Base-by-base conservation (phyloP, 2,329 filamentous ascomycete species). In the Thielaviopsis populi region DNA sequence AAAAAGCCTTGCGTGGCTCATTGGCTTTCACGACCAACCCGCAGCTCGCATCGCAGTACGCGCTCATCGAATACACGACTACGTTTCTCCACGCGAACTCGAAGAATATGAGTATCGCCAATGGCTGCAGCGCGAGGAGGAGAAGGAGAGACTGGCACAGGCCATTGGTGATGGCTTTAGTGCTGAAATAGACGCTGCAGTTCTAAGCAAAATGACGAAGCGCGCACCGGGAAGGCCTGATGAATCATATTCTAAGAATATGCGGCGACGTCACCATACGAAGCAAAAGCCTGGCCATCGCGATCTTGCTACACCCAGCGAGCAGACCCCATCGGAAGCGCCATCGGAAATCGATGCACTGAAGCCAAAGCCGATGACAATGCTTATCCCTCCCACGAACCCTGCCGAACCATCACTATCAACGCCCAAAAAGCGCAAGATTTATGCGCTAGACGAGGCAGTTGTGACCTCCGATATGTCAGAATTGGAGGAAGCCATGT, bases 41-140 rank as follows among this genome's bases (percentile, higher is more conserved):
- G 75, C 76, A 0, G 80, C 78, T 46, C 74, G 76, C 19, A 70
- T 79, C 58, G 68, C 77, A 2, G 73, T 84, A 1, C 76, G 74
- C 68, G 69, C 78, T 68, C 74, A 76, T 73, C 63, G 75, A 66
- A 75, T 83, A 5, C 74, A 80, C 13, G 78, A 85, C 40, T 85
- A 83, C 67, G 82, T 86, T 7, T 84, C 83, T 0, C 78, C 79
- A 1, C 73, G 75, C 11, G 76, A 75, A 10, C 68, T 84, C 2
- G 83, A 86, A 69, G 75, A 82, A 0, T 86, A 78, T 74, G 82
- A 84, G 67, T 78, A 75, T 62, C 70, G 73, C 1, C 71, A 75
- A 15, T 75, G 76, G 60, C 72, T 77, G 24, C 73, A 76, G 64
- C 70, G 75, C 22, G 77, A 79, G n/a, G 69, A 73, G 56, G 73